Conservation (phyloP, 2,329 filamentous ascomycete genomes). For the Aschersonia sp. region DNA sequence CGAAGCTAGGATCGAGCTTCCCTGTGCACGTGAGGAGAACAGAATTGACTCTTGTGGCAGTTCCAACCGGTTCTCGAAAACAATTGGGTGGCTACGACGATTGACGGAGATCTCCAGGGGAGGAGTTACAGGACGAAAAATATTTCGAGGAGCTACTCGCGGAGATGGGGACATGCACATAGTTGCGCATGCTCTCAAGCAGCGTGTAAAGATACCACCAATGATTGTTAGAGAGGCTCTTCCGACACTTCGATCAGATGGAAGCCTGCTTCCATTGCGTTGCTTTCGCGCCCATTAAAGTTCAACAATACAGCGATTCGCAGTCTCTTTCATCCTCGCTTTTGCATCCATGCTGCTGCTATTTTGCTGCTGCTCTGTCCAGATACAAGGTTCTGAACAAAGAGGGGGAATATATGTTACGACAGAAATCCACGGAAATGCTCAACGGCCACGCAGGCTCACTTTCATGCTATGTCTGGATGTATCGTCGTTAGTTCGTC, state of each 20-base stretch:
- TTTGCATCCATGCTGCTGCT: background rate
- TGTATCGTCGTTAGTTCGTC: background rate
- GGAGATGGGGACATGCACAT: no score
- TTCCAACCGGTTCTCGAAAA: conserved; percentile 44
- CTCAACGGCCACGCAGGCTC: no score
- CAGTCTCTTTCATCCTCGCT: no score
- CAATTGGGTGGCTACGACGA: conserved; percentile 46
- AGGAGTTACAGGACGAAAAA: conserved; percentile 2
- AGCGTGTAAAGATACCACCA: no score
- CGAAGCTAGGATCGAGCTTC: background rate
- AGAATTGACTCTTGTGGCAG: conserved; percentile 16
- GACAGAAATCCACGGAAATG: background rate
- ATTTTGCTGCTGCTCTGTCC: conserved; percentile 1
- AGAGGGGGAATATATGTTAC: background rate
- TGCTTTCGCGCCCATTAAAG: no score
- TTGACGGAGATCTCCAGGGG: conserved; percentile 16
- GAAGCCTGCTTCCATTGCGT: no score
- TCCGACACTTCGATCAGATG: no score
- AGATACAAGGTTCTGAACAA: background rate
- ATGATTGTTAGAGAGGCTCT: no score
- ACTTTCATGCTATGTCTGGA: background rate
- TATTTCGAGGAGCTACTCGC: background rate
- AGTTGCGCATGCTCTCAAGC: no score
- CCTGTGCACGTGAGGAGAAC: no score
- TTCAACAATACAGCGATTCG: no score